Conservation (phyloP, 129 eudicot genomes). For the Tagetes erecta region DNA sequence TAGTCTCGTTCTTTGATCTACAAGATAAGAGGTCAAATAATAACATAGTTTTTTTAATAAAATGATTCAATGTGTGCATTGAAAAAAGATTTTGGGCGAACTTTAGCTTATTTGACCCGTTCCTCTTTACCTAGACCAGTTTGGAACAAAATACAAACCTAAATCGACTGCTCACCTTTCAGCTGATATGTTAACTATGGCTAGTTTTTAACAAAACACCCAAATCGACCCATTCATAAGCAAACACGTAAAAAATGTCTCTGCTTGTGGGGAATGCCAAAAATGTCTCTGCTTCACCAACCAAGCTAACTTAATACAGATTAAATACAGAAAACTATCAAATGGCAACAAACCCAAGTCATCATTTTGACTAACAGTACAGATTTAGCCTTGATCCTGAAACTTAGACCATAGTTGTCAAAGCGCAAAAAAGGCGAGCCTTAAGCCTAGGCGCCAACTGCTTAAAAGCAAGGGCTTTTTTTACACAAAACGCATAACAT, state of each 20-base stretch:
- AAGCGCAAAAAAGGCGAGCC: too few relatives aligned
- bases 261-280: too few relatives aligned
- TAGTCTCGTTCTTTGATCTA: conserved; percentile 43
- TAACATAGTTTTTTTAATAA: background rate
- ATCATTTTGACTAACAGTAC: too few relatives aligned
- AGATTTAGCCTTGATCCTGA: too few relatives aligned
- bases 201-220: background rate
- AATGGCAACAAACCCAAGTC: too few relatives aligned
- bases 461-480: too few relatives aligned
- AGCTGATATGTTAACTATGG: background rate
- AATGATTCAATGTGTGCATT: background rate
- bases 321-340: too few relatives aligned
- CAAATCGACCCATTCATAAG: background rate
- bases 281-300: too few relatives aligned
- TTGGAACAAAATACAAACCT: background rate
- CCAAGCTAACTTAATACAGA: too few relatives aligned
- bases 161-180: background rate
- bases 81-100: background rate
- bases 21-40: conserved; percentile 7
- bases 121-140: background rate
- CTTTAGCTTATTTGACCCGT: background rate
- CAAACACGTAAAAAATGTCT: background rate
- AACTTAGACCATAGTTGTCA: too few relatives aligned
- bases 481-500: too few relatives aligned
- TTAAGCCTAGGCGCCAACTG: too few relatives aligned